Evolutionary conservation across 164 flowering plant genomes (phyloP).

Genomic region (Tetracentron sinense): DNA sequence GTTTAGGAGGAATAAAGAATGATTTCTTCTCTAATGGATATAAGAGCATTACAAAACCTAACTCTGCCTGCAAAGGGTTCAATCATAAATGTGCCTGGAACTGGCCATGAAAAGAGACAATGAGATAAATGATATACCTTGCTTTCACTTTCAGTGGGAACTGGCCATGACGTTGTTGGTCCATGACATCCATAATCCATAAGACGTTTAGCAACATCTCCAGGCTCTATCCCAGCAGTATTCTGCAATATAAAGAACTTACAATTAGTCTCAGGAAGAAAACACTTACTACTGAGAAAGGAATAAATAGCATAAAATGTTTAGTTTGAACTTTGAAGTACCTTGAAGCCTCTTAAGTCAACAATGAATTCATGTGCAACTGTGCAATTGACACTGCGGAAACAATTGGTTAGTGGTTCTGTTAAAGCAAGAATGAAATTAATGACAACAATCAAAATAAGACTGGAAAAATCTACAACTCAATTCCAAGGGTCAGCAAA

Average conservation of each 20-base stretch:
- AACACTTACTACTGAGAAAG: background rate
- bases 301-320: background rate
- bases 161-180: conserved; percentile 99
- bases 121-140: too few relatives aligned
- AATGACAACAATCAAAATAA: background rate
- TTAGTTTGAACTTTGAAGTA: conserved; percentile 22
- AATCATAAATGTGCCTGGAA: background rate
- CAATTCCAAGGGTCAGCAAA: too few relatives aligned
- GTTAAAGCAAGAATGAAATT: conserved; percentile 21
- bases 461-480: background rate
- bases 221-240: conserved; percentile 95
- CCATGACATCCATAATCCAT: conserved; percentile 98
- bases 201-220: conserved; percentile 96
- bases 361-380: conserved; percentile 93
- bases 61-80: too few relatives aligned
- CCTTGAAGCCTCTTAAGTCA: conserved; percentile 96
- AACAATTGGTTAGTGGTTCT: conserved; percentile 89
- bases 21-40: too few relatives aligned
- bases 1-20: too few relatives aligned
- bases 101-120: too few relatives aligned
- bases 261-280: background rate
- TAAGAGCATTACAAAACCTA: too few relatives aligned
- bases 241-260: conserved; percentile 34
- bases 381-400: conserved; percentile 99
- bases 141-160: conserved; percentile 14